Base-by-base conservation (phyloP, 768 basidiomycete species). In the Dioszegia crocea region DNA sequence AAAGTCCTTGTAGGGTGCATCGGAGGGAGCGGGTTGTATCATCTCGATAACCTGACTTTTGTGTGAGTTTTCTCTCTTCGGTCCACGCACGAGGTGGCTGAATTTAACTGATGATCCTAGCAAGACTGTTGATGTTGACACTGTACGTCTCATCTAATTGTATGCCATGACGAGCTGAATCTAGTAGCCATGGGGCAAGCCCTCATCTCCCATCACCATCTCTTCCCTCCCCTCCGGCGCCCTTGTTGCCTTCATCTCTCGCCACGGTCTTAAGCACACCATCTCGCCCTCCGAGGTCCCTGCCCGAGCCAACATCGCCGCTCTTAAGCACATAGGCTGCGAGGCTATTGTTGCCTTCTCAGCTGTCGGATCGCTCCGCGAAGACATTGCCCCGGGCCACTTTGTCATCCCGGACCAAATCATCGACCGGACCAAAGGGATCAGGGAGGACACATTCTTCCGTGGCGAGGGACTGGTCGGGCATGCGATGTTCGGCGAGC, bases 361-460 rank as follows among this genome's bases (percentile, higher is more conserved):
- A 36, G 93, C 94, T 17, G 94, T 98, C 44, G 94, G 94, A 26
- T 92, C 89, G 9, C 83, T 99, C 11, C 84, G 91, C 41, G 94
- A 99, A 75, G 91, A 96, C 70, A 89, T 97, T 77, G 76, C 84
- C 30, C 92, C 92, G 0, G 92, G 94, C 24, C 85, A 91, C 60
- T 91, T 97, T 76, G 81, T 84, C 52, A 83, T 98, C 41, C 92
- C 93, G 1, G 81, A 83, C 31, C 93, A 97, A 78, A 88, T 97
- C 79, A 97, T 98, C 76, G 94, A 98, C 77, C 84, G 94, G 53
- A 97, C 93, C 24, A 97, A 97, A 79, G 91, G 92, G 11, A 80
- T 94, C 39, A 84, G 94, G n/a, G 86, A 88, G 0, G 82, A 86
- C 2, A 87, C 85, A 21, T 97, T 89, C 81, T 99, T 99, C 75